These are phyloP conservation scores for Plenodomus tracheiphilus DNA, from an alignment of 2,329 filamentous ascomycete species.

Conservation along the genomic window DNA sequence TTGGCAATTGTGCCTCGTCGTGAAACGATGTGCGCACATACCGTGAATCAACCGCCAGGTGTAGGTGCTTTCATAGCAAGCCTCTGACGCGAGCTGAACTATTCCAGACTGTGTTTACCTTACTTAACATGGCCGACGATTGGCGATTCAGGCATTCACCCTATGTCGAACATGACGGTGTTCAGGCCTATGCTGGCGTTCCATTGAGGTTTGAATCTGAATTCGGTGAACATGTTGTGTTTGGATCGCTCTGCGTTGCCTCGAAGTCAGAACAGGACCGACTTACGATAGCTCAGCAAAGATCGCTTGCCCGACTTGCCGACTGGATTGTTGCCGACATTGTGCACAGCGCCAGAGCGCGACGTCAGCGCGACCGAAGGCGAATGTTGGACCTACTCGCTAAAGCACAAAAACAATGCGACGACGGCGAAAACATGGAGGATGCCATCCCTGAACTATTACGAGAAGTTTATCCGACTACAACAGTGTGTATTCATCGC, in stretches of 20 bases:
- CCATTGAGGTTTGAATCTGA: slow-evolving; percentile 47
- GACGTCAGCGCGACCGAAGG: slow-evolving; percentile 47
- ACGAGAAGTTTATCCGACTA: slow-evolving; percentile 39
- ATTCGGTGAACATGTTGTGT: slow-evolving; percentile 44
- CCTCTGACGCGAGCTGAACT: slow-evolving; percentile 5
- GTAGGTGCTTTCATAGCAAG: slow-evolving; percentile 18
- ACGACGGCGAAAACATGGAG: slow-evolving; percentile 26
- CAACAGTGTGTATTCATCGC: slow-evolving; percentile 32
- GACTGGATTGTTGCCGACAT: slow-evolving; percentile 50
- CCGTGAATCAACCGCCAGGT: slow-evolving; percentile 41
- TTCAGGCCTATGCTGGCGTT: slow-evolving; percentile 49
- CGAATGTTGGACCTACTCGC: slow-evolving; percentile 45
- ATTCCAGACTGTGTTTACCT: slow-evolving; percentile 44
- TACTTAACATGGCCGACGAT: slow-evolving; percentile 49
- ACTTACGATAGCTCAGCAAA: slow-evolving; percentile 38
- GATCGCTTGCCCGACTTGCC: slow-evolving; percentile 42
- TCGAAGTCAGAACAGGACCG: slow-evolving; percentile 41
- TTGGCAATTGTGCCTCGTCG: slow-evolving; percentile 50
- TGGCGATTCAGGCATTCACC: slow-evolving; percentile 52
- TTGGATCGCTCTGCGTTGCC: slow-evolving; percentile 52
- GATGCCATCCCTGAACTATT: slow-evolving; percentile 36
- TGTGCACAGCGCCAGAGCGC: slow-evolving; percentile 42
- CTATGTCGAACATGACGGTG: slow-evolving; percentile 46
- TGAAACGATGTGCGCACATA: slow-evolving; percentile 53
- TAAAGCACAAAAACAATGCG: slow-evolving; percentile 20